Conservation (phyloP, 139 green algal genomes). For the Chlorella sp. region DNA sequence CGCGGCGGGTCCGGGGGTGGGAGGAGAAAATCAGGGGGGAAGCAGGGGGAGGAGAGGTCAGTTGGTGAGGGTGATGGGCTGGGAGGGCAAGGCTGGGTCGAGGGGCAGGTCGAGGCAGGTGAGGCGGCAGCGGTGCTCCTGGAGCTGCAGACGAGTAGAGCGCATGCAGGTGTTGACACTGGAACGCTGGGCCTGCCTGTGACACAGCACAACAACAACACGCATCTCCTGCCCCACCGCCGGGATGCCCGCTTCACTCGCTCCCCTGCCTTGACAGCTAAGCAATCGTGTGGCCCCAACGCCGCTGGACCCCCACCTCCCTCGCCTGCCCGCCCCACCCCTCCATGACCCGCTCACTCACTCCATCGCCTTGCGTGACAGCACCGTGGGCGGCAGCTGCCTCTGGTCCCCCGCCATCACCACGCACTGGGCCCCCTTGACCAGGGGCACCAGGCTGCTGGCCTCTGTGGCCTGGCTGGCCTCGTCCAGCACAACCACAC, state of each 20-base stretch:
- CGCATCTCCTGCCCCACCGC: too few species aligned
- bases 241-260: too few species aligned
- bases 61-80: not conserved
- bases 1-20: too few species aligned
- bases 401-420: constrained; percentile 91
- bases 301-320: too few species aligned
- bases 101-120: too few species aligned
- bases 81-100: not conserved
- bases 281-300: too few species aligned
- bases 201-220: too few species aligned
- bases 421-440: constrained; percentile 75
- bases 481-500: constrained; percentile 92
- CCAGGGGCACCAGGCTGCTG: constrained; percentile 81
- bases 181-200: too few species aligned
- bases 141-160: too few species aligned
- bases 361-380: constrained; percentile 15
- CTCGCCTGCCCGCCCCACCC: not conserved
- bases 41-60: not conserved
- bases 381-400: constrained; percentile 30
- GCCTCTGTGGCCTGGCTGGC: constrained; percentile 94
- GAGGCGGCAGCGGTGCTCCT: too few species aligned
- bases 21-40: not conserved
- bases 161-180: too few species aligned
- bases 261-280: too few species aligned
- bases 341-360: not conserved